phyloP scores from a whole-genome alignment of 306 rosid genomes.

The Boehmeria nivea region DNA sequence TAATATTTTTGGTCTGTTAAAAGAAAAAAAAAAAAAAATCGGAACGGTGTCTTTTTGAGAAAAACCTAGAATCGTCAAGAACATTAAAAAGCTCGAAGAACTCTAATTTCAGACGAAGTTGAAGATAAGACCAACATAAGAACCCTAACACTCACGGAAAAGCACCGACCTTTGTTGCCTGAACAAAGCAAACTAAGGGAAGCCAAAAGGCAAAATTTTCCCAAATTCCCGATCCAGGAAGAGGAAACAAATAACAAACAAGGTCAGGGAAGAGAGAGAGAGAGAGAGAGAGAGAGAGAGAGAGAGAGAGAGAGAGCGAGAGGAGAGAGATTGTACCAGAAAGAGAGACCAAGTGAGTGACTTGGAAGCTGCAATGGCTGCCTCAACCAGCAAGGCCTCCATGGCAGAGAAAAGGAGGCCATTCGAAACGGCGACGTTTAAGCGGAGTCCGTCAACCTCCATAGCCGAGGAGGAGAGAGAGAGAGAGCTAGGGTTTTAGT shows the following conservation, averaged over 20 bases:
- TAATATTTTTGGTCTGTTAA: no score
- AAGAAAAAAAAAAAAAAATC: neutral
- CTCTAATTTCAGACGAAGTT: neutral
- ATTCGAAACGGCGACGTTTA: slow-evolving; percentile 13
- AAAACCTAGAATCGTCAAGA: neutral
- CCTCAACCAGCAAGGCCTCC: slow-evolving; percentile 34
- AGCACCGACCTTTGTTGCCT: neutral
- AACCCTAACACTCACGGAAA: no score
- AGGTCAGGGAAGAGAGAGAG: slow-evolving; percentile 4
- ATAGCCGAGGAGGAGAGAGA: slow-evolving; percentile 14
- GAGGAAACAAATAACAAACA: neutral
- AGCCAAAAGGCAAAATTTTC: neutral
- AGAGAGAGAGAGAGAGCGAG: slow-evolving; percentile 27
- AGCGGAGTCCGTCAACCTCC: slow-evolving; percentile 21
- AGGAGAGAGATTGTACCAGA: slow-evolving; percentile 31
- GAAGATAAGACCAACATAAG: no score
- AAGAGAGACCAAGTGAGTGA: slow-evolving; percentile 29
- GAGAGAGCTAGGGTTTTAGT: slow-evolving; percentile 23
- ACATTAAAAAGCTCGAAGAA: neutral
- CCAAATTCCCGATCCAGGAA: neutral
- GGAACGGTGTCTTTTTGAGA: neutral
- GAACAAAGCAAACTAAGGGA: neutral
- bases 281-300: slow-evolving; percentile 16
- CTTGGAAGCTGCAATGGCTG: slow-evolving; percentile 38
- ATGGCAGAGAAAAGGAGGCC: slow-evolving; percentile 33